Conservation (phyloP, 2,329 filamentous ascomycete species). For the Didymellaceae sp. region DNA sequence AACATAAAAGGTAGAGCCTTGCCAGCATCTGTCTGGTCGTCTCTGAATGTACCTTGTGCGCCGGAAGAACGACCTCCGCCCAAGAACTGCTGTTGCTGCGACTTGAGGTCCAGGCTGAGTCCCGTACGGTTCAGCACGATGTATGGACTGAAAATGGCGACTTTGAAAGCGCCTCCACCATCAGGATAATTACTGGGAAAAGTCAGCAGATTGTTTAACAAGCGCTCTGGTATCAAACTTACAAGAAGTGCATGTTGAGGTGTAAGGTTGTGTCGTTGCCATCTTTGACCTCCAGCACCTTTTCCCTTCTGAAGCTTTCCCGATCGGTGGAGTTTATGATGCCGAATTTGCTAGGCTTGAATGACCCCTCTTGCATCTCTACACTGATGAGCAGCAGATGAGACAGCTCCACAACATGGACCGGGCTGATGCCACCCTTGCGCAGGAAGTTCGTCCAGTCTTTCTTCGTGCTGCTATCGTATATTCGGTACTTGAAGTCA, state of each 20-base stretch:
- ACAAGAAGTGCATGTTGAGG: constrained; percentile 88
- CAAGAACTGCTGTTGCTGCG: constrained; percentile 66
- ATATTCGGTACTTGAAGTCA: constrained; percentile 99
- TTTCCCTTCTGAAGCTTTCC: constrained; percentile 87
- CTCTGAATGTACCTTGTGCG: constrained; percentile 70
- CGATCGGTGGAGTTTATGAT: constrained; percentile 92
- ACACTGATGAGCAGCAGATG: constrained; percentile 91
- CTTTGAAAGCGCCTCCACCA: constrained; percentile 93
- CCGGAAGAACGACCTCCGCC: constrained; percentile 68
- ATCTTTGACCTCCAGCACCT: constrained; percentile 81
- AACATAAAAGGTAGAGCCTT: constrained; percentile 95
- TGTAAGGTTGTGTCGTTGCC: constrained; percentile 78
- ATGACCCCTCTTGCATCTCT: constrained; percentile 94
- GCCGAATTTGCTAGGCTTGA: constrained; percentile 93
- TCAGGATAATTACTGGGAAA: constrained; percentile 72
- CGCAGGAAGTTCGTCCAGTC: constrained; percentile 99
- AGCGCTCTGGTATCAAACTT: constrained; percentile 34
- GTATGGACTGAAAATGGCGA: constrained; percentile 94
- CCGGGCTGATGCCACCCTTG: constrained; percentile 94
- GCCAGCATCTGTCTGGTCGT: constrained; percentile 63
- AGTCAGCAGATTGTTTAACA: constrained; percentile 23
- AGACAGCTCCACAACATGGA: constrained; percentile 95
- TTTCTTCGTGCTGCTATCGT: constrained; percentile 97
- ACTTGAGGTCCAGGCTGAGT: constrained; percentile 82
- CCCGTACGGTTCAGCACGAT: constrained; percentile 95